Conservation (phyloP, 768 basidiomycete genomes). For the Sistotremastrum suecicum region DNA sequence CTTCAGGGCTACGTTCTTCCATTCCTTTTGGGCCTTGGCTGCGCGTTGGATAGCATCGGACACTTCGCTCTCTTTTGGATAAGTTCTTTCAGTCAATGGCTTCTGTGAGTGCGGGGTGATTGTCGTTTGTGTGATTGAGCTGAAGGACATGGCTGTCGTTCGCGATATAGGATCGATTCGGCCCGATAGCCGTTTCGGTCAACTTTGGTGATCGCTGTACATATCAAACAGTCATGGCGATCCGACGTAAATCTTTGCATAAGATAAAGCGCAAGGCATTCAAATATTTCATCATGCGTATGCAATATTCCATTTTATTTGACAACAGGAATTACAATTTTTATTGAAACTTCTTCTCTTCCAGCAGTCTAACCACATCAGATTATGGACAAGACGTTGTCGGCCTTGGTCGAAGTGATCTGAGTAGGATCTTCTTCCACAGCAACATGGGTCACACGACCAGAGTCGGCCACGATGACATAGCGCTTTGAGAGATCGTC, state of each 20-base stretch:
- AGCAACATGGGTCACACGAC: slow-evolving; percentile 51
- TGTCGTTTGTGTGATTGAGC: slow-evolving; percentile 46
- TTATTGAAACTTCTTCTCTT: no score
- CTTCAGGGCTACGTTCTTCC: slow-evolving; percentile 44
- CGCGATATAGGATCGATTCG: no score
- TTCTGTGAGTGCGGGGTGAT: slow-evolving; percentile 71
- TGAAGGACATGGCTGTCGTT: neutral
- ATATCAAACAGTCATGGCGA: no score
- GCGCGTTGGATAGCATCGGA: slow-evolving; percentile 43
- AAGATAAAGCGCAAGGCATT: no score
- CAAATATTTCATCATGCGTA: no score
- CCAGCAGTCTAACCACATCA: no score
- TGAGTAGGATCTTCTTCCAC: slow-evolving; percentile 35
- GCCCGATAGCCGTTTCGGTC: no score
- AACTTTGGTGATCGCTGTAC: no score
- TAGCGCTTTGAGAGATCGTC: slow-evolving; percentile 32
- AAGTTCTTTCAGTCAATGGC: slow-evolving; percentile 49
- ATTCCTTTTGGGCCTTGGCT: slow-evolving; percentile 55
- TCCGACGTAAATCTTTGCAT: no score
- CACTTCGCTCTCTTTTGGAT: slow-evolving; percentile 47
- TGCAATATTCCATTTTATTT: no score
- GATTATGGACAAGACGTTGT: slow-evolving; percentile 1
- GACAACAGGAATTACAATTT: no score
- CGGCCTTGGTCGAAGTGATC: slow-evolving; percentile 39
- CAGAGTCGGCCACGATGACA: slow-evolving; percentile 52